Percentiles rank a stretch among this genome's conserved stretches.
Conservation (phyloP, 257 asterid genomes). For the Avicennia marina region DNA sequence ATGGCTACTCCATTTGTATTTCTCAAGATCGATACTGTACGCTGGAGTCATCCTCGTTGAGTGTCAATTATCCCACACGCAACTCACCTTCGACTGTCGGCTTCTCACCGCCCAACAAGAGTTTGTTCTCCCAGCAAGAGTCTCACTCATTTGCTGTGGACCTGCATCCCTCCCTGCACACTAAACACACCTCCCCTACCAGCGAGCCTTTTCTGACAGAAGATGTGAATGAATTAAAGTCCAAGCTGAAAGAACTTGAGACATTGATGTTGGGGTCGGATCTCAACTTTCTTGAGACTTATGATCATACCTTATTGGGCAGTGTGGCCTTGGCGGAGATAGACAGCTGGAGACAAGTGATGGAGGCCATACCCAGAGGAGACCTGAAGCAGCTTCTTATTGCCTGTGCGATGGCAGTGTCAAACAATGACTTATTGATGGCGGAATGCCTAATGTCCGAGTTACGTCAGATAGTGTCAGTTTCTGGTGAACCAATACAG, state of each 20-base stretch:
- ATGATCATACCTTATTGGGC: constrained; percentile 14
- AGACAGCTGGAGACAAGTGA: constrained; percentile 62
- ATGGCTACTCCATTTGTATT: constrained; percentile 30
- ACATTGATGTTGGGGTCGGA: constrained; percentile 78
- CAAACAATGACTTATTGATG: constrained; percentile 47
- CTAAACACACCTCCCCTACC: constrained; percentile 39
- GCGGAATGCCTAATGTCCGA: constrained; percentile 70
- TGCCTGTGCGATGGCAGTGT: constrained; percentile 73
- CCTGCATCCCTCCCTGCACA: constrained; percentile 26
- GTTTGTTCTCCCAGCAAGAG: constrained; percentile 48
- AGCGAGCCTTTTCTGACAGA: constrained; percentile 48
- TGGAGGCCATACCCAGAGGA: constrained; percentile 55
- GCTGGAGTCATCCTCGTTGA: constrained; percentile 61
- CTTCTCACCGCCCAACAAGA: constrained; percentile 52
- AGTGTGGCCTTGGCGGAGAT: constrained; percentile 38
- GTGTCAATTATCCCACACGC: constrained; percentile 15
- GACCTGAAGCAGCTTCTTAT: constrained; percentile 69
- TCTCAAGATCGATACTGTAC: constrained; percentile 46
- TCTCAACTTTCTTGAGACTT: constrained; percentile 37
- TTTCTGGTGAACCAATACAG: constrained; percentile 81
- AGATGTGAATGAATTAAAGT: constrained; percentile 41
- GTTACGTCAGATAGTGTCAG: constrained; percentile 69
- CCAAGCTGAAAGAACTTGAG: constrained; percentile 72
- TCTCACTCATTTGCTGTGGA: constrained; percentile 27
- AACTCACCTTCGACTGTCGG: constrained; percentile 40